Conservation (phyloP, 2,329 filamentous ascomycete genomes). For the Pyrenophora teres region DNA sequence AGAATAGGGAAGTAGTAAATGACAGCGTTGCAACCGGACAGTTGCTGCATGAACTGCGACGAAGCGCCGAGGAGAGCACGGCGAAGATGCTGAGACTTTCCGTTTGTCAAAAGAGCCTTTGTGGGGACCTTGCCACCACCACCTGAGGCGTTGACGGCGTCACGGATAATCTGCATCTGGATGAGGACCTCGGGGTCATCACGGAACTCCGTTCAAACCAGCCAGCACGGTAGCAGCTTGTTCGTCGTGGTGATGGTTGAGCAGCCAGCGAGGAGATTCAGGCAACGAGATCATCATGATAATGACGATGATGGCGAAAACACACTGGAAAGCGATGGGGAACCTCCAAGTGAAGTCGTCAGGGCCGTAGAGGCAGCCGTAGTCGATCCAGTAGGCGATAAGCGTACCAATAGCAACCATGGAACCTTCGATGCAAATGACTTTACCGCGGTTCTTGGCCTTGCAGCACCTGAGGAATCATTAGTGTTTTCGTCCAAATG, state of each 20-base stretch:
- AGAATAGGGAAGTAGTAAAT: slow-evolving; percentile 54
- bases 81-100: slow-evolving; percentile 67
- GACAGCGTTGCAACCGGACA: slow-evolving; percentile 48
- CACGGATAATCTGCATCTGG: slow-evolving; percentile 67
- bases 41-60: slow-evolving; percentile 67
- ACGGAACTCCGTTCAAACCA: slow-evolving; percentile 51
- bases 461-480: slow-evolving; percentile 42
- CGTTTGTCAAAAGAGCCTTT: slow-evolving; percentile 60
- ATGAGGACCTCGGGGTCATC: slow-evolving; percentile 60
- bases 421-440: slow-evolving; percentile 63
- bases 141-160: slow-evolving; percentile 51
- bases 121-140: slow-evolving; percentile 43
- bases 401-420: slow-evolving; percentile 56
- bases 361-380: slow-evolving; percentile 46
- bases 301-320: slow-evolving; percentile 50
- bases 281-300: slow-evolving; percentile 44
- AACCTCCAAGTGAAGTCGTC: slow-evolving; percentile 53
- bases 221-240: slow-evolving; percentile 56
- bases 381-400: slow-evolving; percentile 59
- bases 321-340: slow-evolving; percentile 57
- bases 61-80: slow-evolving; percentile 63
- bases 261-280: slow-evolving; percentile 40
- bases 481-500: neutral
- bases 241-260: slow-evolving; percentile 47
- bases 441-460: slow-evolving; percentile 62